phyloP scores from a whole-genome alignment of 2,329 filamentous ascomycete genomes.

The Talaromyces sp. region DNA sequence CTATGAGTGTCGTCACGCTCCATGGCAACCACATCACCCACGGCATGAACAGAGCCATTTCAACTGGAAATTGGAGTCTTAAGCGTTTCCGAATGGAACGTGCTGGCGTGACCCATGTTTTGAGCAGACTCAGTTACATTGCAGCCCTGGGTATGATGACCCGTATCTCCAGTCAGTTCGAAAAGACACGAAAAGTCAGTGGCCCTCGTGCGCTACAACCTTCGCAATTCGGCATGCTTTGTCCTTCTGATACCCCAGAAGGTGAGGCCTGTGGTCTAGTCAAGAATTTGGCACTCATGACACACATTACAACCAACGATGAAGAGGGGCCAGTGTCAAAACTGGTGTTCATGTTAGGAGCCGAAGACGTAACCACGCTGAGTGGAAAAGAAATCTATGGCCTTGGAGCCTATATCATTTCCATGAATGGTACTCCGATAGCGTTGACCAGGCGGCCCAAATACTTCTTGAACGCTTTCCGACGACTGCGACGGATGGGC shows the following conservation, averaged over 20 bases:
- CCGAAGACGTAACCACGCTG: slow-evolving; percentile 74
- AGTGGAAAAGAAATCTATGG: slow-evolving; percentile 83
- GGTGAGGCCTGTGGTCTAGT: slow-evolving; percentile 97
- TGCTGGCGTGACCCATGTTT: slow-evolving; percentile 91
- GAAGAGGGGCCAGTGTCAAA: slow-evolving; percentile 86
- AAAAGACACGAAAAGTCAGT: slow-evolving; percentile 95
- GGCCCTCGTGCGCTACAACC: slow-evolving; percentile 94
- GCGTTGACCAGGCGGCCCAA: slow-evolving; percentile 84
- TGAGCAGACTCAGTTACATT: slow-evolving; percentile 94
- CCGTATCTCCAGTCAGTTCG: slow-evolving; percentile 94
- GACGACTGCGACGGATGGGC: slow-evolving; percentile 80
- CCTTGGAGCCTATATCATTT: slow-evolving; percentile 80
- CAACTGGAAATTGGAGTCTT: slow-evolving; percentile 95
- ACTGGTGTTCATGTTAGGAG: slow-evolving; percentile 80
- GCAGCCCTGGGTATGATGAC: slow-evolving; percentile 99
- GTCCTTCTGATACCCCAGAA: slow-evolving; percentile 94
- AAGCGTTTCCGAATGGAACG: slow-evolving; percentile 99
- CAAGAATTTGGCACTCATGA: slow-evolving; percentile 98
- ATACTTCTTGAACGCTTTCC: slow-evolving; percentile 77
- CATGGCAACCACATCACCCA: slow-evolving; percentile 84
- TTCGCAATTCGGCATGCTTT: slow-evolving; percentile 98
- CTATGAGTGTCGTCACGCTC: slow-evolving; percentile 75
- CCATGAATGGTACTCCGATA: slow-evolving; percentile 92
- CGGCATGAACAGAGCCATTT: slow-evolving; percentile 92
- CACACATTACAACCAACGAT: slow-evolving; percentile 95